Percentiles rank a stretch among this genome's conserved stretches.
Conservation (phyloP, 75 land plant species). For the Sequoia sempervirens region DNA sequence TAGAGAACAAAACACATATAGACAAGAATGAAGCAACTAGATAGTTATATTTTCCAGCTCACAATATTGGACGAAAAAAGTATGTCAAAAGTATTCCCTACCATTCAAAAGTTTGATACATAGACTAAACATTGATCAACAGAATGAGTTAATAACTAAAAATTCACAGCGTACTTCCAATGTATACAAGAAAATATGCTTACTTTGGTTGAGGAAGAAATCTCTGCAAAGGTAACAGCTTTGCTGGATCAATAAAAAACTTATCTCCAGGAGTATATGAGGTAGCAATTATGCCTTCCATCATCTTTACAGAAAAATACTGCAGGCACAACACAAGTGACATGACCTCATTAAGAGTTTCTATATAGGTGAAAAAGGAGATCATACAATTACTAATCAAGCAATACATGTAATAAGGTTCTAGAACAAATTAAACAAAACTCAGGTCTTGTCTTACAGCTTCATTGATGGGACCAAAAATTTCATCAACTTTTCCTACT, state of each 20-base stretch:
- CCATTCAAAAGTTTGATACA: not conserved
- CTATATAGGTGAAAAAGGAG: not conserved
- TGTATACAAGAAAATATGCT: not conserved
- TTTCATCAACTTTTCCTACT: constrained; percentile 96
- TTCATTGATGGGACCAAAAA: constrained; percentile 97
- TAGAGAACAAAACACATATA: not conserved
- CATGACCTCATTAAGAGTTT: not conserved
- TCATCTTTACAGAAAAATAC: constrained; percentile 93
- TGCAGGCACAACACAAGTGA: constrained; percentile 12
- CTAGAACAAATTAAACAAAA: not conserved
- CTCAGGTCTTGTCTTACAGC: constrained; percentile 47
- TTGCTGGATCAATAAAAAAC: constrained; percentile 88
- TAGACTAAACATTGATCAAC: not conserved
- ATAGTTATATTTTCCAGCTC: not conserved
- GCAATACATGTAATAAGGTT: not conserved
- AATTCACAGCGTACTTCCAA: not conserved
- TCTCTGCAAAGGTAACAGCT: constrained; percentile 71
- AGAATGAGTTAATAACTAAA: not conserved
- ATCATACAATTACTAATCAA: not conserved
- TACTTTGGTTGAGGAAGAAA: constrained; percentile 94
- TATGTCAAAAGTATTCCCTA: not conserved
- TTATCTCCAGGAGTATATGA: constrained; percentile 80
- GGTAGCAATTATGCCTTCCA: constrained; percentile 90
- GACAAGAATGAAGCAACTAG: not conserved
- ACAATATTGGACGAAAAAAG: not conserved